Percentiles rank a stretch among this genome's conserved stretches.
Evolutionary conservation across 768 basidiomycete genomes (phyloP).

Genomic region (Ramaria sp.): DNA sequence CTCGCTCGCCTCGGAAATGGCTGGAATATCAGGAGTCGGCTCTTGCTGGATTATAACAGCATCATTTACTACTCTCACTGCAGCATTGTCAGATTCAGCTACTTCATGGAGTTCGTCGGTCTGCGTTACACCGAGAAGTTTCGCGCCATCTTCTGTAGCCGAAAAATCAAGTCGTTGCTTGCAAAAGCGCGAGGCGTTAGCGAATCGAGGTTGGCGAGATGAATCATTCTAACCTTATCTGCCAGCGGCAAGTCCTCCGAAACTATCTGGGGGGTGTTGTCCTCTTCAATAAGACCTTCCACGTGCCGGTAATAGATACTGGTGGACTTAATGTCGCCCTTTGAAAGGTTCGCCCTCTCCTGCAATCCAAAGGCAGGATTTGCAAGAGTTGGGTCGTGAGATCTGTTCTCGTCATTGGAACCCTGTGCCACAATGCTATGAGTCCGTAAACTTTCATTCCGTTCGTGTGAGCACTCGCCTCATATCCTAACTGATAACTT

Average conservation of each 20-base stretch:
- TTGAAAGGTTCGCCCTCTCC: not conserved
- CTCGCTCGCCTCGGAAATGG: not conserved
- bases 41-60: not conserved
- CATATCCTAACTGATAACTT: not conserved
- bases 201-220: too few species aligned
- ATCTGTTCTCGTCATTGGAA: not conserved
- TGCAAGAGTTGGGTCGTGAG: not conserved
- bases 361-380: not conserved
- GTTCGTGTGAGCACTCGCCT: not conserved
- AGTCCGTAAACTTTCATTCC: not conserved
- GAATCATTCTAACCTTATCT: too few species aligned
- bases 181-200: too few species aligned
- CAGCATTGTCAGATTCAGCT: too few species aligned
- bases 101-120: too few species aligned
- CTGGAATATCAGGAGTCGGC: not conserved
- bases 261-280: not conserved
- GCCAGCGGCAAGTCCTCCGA: not conserved
- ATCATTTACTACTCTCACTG: not conserved
- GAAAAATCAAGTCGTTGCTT: too few species aligned
- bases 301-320: not conserved
- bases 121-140: too few species aligned
- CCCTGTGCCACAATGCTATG: not conserved
- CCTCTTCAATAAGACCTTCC: not conserved
- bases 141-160: too few species aligned
- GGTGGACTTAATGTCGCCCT: not conserved